phyloP scores from a whole-genome alignment of 2,329 filamentous ascomycete species.

The Fusarium sp. region DNA sequence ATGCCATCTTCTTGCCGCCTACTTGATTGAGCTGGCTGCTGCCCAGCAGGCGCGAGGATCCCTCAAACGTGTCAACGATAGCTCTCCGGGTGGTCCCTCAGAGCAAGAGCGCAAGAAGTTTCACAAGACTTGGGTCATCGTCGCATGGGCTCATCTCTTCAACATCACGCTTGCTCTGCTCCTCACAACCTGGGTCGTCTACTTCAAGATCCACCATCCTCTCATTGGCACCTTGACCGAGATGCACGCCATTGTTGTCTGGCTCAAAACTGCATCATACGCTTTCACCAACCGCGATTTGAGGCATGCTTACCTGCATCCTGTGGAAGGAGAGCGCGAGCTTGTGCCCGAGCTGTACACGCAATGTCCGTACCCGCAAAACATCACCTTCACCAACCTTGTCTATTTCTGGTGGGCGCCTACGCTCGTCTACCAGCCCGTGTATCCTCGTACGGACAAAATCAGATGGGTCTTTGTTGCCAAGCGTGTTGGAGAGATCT shows the following conservation, averaged over 20 bases:
- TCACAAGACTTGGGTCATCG: constrained; percentile 79
- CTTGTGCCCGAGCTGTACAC: constrained; percentile 85
- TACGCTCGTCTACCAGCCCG: constrained; percentile 95
- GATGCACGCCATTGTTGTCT: constrained; percentile 92
- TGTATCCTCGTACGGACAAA: constrained; percentile 84
- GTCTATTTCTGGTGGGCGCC: constrained; percentile 98
- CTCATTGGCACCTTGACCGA: constrained; percentile 92
- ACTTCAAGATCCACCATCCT: constrained; percentile 91
- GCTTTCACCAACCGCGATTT: constrained; percentile 97
- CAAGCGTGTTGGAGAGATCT: constrained; percentile 83
- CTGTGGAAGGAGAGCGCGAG: constrained; percentile 72
- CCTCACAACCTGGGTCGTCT: constrained; percentile 86
- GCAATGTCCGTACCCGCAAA: constrained; percentile 86
- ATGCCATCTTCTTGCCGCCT: constrained; percentile 89
- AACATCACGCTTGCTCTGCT: constrained; percentile 86
- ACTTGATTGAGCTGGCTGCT: constrained; percentile 86
- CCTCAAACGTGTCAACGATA: constrained; percentile 65
- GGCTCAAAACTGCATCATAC: constrained; percentile 95
- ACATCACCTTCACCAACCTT: constrained; percentile 89
- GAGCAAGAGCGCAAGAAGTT: constrained; percentile 74
- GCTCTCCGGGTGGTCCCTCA: constrained; percentile 57
- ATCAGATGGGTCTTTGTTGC: constrained; percentile 90
- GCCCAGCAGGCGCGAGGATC: constrained; percentile 80
- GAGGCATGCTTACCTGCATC: constrained; percentile 88
- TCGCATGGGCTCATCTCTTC: constrained; percentile 82